Base-by-base conservation (phyloP, 495 filamentous ascomycete species). In the Penicillium mononematosum region DNA sequence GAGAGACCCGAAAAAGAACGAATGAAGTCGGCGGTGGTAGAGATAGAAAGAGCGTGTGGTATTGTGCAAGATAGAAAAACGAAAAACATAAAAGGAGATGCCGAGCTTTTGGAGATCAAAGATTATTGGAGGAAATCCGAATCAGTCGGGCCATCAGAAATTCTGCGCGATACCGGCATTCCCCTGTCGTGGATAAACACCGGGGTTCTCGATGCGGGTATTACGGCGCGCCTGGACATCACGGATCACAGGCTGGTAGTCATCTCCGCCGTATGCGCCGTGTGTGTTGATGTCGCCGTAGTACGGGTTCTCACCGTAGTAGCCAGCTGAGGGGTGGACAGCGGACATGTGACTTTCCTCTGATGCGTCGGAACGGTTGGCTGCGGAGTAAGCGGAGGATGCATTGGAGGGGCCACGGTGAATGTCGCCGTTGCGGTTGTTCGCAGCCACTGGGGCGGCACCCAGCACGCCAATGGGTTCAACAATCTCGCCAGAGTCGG, bases 161-260 rank as follows among this genome's bases (percentile, higher is more conserved):
- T 98, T 98, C 69, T 97, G 94, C n/a, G 94, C 90, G 66, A 98
- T 98, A 48, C 94, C 94, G 29, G 91, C 90, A 64, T 89, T 96
- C 27, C 85, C 88, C 78, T 94, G 91, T 68, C 92, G 88, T 11
- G 91, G 92, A 62, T 89, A 92, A 38, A 95, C 86, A 4, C 78
- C 79, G 2, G 91, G 88, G 66, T 89, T 96, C 70, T 98, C 91
- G 48, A 98, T 97, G 45, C 91, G 84, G 20, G 94, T 97, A 68
- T 96, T 96, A 54, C 94, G 82, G 59, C 94, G 80, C 2, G 94
- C 94, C 59, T 85, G 85, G 32, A 96, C 91, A 70, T 98, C 94
- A n/a, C 92, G 82, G 46, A 98, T 96, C 27, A 98, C 87, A 3
- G 94, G 94, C 59, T 87, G 84, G 22, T 85, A 86, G 12, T 71